Evolutionary conservation across 306 rosid species (phyloP).

Genomic region (Neltuma alba): DNA sequence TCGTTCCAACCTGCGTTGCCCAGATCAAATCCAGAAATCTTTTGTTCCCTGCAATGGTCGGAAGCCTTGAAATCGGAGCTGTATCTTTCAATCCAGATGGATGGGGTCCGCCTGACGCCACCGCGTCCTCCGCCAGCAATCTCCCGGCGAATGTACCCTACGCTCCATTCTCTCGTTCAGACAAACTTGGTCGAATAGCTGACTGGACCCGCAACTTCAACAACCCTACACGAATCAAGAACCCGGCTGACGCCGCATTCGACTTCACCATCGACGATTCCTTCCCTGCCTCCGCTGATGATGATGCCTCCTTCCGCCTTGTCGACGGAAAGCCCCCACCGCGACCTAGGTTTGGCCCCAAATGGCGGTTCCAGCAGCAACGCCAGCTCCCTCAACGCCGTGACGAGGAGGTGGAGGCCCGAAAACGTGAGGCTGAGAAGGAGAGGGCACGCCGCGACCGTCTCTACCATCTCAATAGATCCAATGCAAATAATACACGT

Average conservation of each 20-base stretch:
- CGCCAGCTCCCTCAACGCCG: slow-evolving; percentile 90
- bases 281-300: slow-evolving; percentile 62
- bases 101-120: slow-evolving; percentile 84
- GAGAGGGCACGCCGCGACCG: slow-evolving; percentile 92
- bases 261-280: slow-evolving; percentile 88
- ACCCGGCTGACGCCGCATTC: slow-evolving; percentile 77
- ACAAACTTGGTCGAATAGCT: slow-evolving; percentile 85
- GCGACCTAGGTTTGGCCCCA: slow-evolving; percentile 82
- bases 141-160: slow-evolving; percentile 83
- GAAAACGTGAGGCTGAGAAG: slow-evolving; percentile 86
- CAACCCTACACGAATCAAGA: slow-evolving; percentile 64
- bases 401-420: slow-evolving; percentile 89
- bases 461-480: slow-evolving; percentile 69
- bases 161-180: slow-evolving; percentile 92
- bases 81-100: slow-evolving; percentile 86
- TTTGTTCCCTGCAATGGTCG: slow-evolving; percentile 39
- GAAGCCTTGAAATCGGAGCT: slow-evolving; percentile 66
- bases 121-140: slow-evolving; percentile 34
- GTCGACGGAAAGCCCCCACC: slow-evolving; percentile 93
- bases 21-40: background rate
- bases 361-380: slow-evolving; percentile 84
- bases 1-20: too few species aligned
- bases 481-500: slow-evolving; percentile 61
- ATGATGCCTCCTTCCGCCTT: slow-evolving; percentile 75
- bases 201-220: slow-evolving; percentile 88